Percentiles rank a stretch among this genome's conserved stretches.
Evolutionary conservation across 305 asterid genomes (phyloP).

Genomic region (Rubia balearica): DNA sequence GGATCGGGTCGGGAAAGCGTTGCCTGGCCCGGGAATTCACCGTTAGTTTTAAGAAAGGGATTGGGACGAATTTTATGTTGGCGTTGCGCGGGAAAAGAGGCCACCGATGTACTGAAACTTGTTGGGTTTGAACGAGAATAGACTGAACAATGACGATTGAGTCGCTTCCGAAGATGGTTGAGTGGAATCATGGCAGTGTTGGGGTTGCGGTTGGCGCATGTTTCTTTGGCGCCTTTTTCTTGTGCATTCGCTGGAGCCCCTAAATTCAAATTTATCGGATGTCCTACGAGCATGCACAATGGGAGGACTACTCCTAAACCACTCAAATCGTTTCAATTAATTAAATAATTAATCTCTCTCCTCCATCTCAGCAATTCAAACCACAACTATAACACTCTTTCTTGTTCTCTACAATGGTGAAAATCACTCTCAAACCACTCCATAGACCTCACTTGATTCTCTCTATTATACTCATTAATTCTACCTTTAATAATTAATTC

Average conservation of each 20-base stretch:
- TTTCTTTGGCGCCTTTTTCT: conserved; percentile 13
- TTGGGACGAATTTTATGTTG: not conserved
- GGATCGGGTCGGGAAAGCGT: not conserved
- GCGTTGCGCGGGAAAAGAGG: conserved; percentile 1
- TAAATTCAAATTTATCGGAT: not conserved
- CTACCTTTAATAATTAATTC: too few species aligned
- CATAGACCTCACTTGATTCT: too few species aligned
- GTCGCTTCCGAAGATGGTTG: not conserved
- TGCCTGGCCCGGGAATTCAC: not conserved
- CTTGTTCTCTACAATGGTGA: too few species aligned
- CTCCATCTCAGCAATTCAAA: too few species aligned
- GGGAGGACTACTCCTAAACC: too few species aligned
- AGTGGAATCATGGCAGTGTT: conserved; percentile 1
- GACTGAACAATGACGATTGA: not conserved
- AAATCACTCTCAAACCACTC: too few species aligned
- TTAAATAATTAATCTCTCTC: too few species aligned
- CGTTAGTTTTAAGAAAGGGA: not conserved
- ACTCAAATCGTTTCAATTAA: too few species aligned
- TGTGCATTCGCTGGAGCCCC: not conserved
- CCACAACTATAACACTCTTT: too few species aligned
- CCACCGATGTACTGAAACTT: conserved; percentile 3
- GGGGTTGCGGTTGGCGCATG: not conserved
- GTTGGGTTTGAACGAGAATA: not conserved
- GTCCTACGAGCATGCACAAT: too few species aligned
- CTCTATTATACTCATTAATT: too few species aligned